Percentiles rank a stretch among this genome's conserved stretches.
Evolutionary conservation across 352 stramenopile species (phyloP).

Genomic region (Nothophytophthora sp.): DNA sequence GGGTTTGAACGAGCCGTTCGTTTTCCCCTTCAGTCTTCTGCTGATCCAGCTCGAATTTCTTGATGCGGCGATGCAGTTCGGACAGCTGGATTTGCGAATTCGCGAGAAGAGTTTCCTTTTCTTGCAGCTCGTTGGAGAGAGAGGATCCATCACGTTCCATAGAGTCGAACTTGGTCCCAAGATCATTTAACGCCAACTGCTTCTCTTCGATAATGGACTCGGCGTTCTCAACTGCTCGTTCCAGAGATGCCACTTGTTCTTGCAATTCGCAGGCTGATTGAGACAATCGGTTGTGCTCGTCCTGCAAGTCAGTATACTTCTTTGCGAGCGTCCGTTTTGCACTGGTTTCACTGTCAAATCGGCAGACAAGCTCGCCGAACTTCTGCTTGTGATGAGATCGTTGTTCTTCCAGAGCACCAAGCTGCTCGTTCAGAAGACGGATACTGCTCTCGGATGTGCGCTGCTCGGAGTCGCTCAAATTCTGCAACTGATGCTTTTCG

Average conservation of each 20-base stretch:
- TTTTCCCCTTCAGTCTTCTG: constrained; percentile 13
- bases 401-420: constrained; percentile 33
- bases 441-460: constrained; percentile 30
- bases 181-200: constrained; percentile 10
- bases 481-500: constrained; percentile 58
- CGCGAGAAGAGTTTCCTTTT: constrained; percentile 10
- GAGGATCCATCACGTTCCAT: constrained; percentile 9
- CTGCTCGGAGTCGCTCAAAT: constrained; percentile 35
- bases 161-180: constrained; percentile 5
- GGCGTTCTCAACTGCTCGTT: constrained; percentile 9
- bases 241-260: constrained; percentile 9
- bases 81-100: constrained; percentile 4
- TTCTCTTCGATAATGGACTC: constrained; percentile 8
- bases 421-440: constrained; percentile 32
- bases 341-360: constrained; percentile 16
- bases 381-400: constrained; percentile 27
- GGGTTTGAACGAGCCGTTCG: constrained; percentile 22
- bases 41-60: constrained; percentile 20
- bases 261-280: constrained; percentile 17
- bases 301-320: constrained; percentile 12
- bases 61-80: constrained; percentile 3
- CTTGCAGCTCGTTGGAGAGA: constrained; percentile 4
- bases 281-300: constrained; percentile 4
- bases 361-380: constrained; percentile 19
- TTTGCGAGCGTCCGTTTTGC: constrained; percentile 14